These are phyloP conservation scores for Juncus effusus DNA, from an alignment of 176 grass and related monocot species.

Conservation along the genomic window DNA sequence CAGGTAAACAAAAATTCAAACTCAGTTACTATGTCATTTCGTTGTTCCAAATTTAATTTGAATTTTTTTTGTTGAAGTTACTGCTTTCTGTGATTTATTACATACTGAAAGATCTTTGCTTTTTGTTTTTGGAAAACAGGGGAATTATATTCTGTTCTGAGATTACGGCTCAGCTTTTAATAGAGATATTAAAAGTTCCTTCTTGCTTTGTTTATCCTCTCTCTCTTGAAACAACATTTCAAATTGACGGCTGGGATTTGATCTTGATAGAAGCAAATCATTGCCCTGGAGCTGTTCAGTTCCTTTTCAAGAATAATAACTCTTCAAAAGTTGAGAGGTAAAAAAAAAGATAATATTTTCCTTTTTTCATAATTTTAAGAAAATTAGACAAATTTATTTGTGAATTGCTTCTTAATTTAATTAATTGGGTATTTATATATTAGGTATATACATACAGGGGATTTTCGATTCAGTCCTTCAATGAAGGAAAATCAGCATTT, in stretches of 20 bases:
- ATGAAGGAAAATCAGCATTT: slow-evolving; percentile 61
- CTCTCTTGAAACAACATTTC: slow-evolving; percentile 33
- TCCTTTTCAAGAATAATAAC: slow-evolving; percentile 56
- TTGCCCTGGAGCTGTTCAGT: slow-evolving; percentile 84
- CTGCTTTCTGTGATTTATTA: background rate
- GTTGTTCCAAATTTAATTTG: background rate
- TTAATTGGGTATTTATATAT: background rate
- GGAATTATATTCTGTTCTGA: slow-evolving; percentile 74
- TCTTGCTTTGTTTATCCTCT: slow-evolving; percentile 56
- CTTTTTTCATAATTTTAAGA: too few species aligned
- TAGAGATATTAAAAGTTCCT: slow-evolving; percentile 50
- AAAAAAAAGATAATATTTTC: slow-evolving; percentile 10
- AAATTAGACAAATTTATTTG: too few species aligned
- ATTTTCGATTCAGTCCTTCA: slow-evolving; percentile 59
- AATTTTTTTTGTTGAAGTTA: background rate
- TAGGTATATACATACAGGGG: slow-evolving; percentile 64
- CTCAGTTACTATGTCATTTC: too few species aligned
- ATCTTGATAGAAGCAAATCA: slow-evolving; percentile 75
- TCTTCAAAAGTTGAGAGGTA: slow-evolving; percentile 39
- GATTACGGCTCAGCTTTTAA: slow-evolving; percentile 54
- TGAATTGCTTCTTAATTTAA: too few species aligned
- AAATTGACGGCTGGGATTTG: slow-evolving; percentile 59
- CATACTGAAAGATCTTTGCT: too few species aligned
- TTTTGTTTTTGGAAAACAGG: slow-evolving; percentile 8
- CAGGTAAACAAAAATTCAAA: background rate